Evolutionary conservation across 495 filamentous ascomycete species (phyloP), one percentile per base, ranked within the genome.

Genomic region (Aspergillus asperescens): DNA sequence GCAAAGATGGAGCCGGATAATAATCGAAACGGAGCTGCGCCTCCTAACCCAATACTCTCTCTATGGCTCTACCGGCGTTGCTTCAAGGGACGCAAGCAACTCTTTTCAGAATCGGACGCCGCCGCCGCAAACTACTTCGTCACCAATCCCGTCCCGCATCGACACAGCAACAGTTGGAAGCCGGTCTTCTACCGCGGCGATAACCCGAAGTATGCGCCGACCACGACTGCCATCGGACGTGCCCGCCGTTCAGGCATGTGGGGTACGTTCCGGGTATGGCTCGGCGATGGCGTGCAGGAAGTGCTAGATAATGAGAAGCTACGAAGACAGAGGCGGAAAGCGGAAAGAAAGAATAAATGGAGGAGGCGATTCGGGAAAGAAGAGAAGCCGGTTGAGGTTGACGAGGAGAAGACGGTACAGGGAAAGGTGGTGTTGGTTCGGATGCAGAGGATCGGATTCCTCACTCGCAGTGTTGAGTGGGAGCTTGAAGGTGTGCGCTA

Each of bases 181-280:
- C 52, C 52, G 19, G 13, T 50, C 3, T 50, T 55, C 27, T 50
- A 55, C 29, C 52, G 52, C 9, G 52, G 52, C 18, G 52, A 55
- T 23, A 55, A 55, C 39, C 52, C 45, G 16, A 55, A 55, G 18
- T 50, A 55, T 15, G 50, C 45, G 5, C 43, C 52, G 16, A 27
- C 15, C 4, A 28, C 52, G 12, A 43, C 2, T 4, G 52, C 46
- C 16, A 55, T 55, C n/a, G 52, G 37, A 1, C 46, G 45, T 2
- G 52, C 52, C 0, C 28, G 27, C 7, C 52, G 46, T n/a, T 42
- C 39, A 7, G 38, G 15, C 3, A 41, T 39, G 37, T 55, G 52
- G 52, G 29, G 46, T 3, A 35, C 35, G 13, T 42, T 55, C 20
- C 32, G 39, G 1, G 19, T 55, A 1, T 43, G 39, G 35, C 1